These are phyloP conservation scores for Yamadazyma scolyti DNA, from an alignment of 805 yeast genomes.

Conservation along the genomic window DNA sequence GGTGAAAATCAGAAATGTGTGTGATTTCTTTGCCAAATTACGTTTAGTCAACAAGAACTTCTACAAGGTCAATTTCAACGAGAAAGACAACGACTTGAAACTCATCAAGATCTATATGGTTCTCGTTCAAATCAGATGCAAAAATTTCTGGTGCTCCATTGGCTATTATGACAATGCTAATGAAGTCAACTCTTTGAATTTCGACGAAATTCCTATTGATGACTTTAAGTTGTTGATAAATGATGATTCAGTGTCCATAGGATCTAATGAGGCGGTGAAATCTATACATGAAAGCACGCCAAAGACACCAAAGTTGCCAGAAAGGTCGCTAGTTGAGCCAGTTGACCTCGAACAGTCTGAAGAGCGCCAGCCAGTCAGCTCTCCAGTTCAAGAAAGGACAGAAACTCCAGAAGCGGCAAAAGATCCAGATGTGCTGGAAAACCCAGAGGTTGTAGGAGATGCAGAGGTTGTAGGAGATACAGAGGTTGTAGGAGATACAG, in stretches of 20 bases:
- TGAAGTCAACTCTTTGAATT: slow-evolving; percentile 24
- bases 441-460: slow-evolving; percentile 1
- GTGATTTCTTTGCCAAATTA: slow-evolving; percentile 78
- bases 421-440: slow-evolving; percentile 1
- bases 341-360: no score
- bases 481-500: not conserved
- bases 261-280: slow-evolving; percentile 9
- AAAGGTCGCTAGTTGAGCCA: not conserved
- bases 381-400: no score
- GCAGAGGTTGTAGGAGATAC: slow-evolving; percentile 1
- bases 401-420: not conserved
- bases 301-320: slow-evolving; percentile 1
- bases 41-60: slow-evolving; percentile 54
- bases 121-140: slow-evolving; percentile 54
- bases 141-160: slow-evolving; percentile 77
- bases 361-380: not conserved
- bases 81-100: slow-evolving; percentile 28
- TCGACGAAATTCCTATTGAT: slow-evolving; percentile 21
- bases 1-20: slow-evolving; percentile 70
- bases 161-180: slow-evolving; percentile 70
- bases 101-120: slow-evolving; percentile 50
- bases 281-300: slow-evolving; percentile 1
- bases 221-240: slow-evolving; percentile 14
- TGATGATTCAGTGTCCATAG: slow-evolving; percentile 4
- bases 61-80: slow-evolving; percentile 44